Base-by-base conservation (phyloP, 75 land plant genomes). In the Cunninghamia lanceolata region DNA sequence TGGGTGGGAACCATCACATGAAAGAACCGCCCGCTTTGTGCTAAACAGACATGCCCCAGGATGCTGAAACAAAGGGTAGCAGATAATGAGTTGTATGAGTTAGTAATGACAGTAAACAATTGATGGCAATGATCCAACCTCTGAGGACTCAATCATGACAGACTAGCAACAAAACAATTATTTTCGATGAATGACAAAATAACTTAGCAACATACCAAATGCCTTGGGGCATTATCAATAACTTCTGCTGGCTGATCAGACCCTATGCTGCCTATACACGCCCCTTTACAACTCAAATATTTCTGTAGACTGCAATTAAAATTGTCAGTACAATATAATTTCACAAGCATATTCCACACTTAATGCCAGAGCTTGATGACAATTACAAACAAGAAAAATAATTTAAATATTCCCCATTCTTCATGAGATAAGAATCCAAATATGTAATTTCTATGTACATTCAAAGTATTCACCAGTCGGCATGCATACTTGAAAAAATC, bases 231-330 rank as follows among this genome's bases (percentile, higher is more conserved):
- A 87, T 92, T 89, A 84, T 92, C 92, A 81, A 86, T 92, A 53
- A 96, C 97, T 90, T 95, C 94, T 86, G 95, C 94, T 78, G 99
- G 97, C 85, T 95, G 99, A 89, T 96, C 97, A 46, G 94, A 53
- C 73, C 99, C 99, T 54, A 89, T 75, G 83, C 95, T 94, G 46
- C 91, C 89, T 74, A 94, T 88, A 71, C 99, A 96, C 40, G 83
- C 89, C 66, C 97, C 95, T 85, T 91, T 94, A 89, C 99, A 96
- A 59, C 87, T 94, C 91, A 94, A 84, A 83, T 92, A 90, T 84
- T 94, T 96, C 89, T 95, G 92, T 80, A 96, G 86, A 76, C 99
- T 96, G 86, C 81, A 78, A 78, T 42, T 78, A 78, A 9, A 78
- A 40, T 21, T 78, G 10, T 39, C 81, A 42, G 19, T 42, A 42